These are phyloP conservation scores for Dendrobium chrysotoxum DNA, from an alignment of 106 monocot genomes.

Conservation along the genomic window DNA sequence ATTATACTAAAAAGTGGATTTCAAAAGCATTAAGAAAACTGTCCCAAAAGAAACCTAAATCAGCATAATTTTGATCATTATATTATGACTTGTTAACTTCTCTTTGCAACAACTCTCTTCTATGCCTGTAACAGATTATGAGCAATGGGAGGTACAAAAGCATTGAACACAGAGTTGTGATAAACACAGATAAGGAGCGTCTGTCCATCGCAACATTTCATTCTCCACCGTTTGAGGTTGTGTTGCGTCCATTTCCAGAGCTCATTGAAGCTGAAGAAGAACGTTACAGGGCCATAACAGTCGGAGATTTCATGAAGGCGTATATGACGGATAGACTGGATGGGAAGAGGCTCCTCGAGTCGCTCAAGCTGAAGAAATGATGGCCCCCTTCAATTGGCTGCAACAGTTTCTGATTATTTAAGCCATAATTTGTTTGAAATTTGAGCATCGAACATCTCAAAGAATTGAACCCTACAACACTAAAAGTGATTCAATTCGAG, in stretches of 20 bases:
- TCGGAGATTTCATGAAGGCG: not conserved
- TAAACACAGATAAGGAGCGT: slow-evolving; percentile 27
- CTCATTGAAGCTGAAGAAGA: not conserved
- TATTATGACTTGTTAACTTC: not conserved
- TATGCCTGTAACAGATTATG: slow-evolving; percentile 14
- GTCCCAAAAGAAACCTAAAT: too few relatives aligned
- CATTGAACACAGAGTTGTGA: slow-evolving; percentile 25
- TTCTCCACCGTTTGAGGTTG: not conserved
- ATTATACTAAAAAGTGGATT: too few relatives aligned
- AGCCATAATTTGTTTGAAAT: too few relatives aligned
- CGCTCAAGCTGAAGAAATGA: not conserved
- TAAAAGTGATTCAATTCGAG: too few relatives aligned
- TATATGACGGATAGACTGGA: not conserved
- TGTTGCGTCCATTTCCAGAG: not conserved
- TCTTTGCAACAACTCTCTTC: not conserved
- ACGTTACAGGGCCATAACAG: not conserved
- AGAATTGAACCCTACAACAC: too few relatives aligned
- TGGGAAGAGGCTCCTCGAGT: not conserved
- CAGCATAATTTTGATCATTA: too few relatives aligned
- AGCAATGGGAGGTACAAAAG: slow-evolving; percentile 35
- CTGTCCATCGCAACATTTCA: slow-evolving; percentile 29
- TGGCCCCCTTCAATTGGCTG: too few relatives aligned
- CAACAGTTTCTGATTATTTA: too few relatives aligned
- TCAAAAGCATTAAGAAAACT: too few relatives aligned
- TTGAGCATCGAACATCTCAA: too few relatives aligned